phyloP scores from a whole-genome alignment of 805 yeast species.

The Candida coleopterorum region DNA sequence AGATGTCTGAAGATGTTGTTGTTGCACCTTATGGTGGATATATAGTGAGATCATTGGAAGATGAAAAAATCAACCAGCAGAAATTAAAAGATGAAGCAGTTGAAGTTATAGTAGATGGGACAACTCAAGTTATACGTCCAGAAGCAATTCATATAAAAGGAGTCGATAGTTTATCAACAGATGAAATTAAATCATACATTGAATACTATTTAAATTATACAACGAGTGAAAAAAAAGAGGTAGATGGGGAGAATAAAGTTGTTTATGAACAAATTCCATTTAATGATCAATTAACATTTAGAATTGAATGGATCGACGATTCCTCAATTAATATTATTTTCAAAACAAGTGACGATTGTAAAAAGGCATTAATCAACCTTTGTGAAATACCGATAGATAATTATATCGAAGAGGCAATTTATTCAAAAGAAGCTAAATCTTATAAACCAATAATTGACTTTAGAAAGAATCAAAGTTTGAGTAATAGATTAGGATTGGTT shows the following conservation, averaged over 20 bases:
- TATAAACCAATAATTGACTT: slow-evolving; percentile 33
- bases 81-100: slow-evolving; percentile 28
- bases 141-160: slow-evolving; percentile 52
- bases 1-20: slow-evolving; percentile 22
- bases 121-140: slow-evolving; percentile 33
- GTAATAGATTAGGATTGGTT: slow-evolving; percentile 22
- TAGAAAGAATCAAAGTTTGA: slow-evolving; percentile 26
- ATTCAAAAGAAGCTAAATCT: slow-evolving; percentile 38
- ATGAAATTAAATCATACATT: slow-evolving; percentile 54
- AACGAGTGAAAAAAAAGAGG: slow-evolving; percentile 13
- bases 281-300: slow-evolving; percentile 32
- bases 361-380: slow-evolving; percentile 31
- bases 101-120: slow-evolving; percentile 28
- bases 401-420: slow-evolving; percentile 17
- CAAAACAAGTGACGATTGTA: slow-evolving; percentile 38
- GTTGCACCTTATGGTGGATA: slow-evolving; percentile 40
- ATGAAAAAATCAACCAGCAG: slow-evolving; percentile 29
- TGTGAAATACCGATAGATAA: slow-evolving; percentile 12
- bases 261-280: slow-evolving; percentile 21
- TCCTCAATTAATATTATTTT: slow-evolving; percentile 53
- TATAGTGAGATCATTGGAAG: slow-evolving; percentile 35
- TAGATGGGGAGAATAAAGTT: slow-evolving; percentile 12
- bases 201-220: slow-evolving; percentile 40
- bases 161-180: slow-evolving; percentile 59
- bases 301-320: slow-evolving; percentile 67